Conservation (phyloP, 192 early-diverging fungal genomes). For the Backusella tuberculispora region DNA sequence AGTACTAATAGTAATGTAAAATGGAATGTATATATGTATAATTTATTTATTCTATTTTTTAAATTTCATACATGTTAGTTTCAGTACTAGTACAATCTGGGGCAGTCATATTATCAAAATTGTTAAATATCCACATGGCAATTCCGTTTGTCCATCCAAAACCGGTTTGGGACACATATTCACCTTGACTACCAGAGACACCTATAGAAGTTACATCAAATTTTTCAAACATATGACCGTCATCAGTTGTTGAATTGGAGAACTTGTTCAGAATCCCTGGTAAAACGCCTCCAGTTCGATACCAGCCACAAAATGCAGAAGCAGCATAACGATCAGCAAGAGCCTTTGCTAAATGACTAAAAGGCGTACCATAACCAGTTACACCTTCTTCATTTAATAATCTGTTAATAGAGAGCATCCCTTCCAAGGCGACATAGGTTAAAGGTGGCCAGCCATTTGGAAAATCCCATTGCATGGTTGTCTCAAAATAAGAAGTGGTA, state of each 20-base stretch:
- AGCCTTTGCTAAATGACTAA: neutral
- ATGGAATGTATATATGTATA: no score
- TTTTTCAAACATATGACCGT: constrained; percentile 80
- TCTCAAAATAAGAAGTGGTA: constrained; percentile 58
- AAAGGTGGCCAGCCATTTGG: constrained; percentile 75
- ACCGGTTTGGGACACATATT: constrained; percentile 70
- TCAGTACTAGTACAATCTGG: constrained; percentile 33
- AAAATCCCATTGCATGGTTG: constrained; percentile 75
- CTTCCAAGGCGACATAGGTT: constrained; percentile 60
- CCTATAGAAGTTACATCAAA: constrained; percentile 58
- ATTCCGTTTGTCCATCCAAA: constrained; percentile 85
- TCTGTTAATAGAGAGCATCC: constrained; percentile 39
- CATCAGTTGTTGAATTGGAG: constrained; percentile 44
- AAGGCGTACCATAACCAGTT: constrained; percentile 3
- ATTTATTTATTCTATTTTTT: neutral
- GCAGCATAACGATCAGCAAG: constrained; percentile 58
- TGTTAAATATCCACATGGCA: constrained; percentile 61
- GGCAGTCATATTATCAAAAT: constrained; percentile 33
- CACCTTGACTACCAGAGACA: constrained; percentile 61
- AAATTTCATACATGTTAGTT: neutral
- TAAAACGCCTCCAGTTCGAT: constrained; percentile 65
- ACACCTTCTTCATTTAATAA: constrained; percentile 1
- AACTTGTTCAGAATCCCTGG: constrained; percentile 48
- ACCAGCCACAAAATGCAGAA: constrained; percentile 71
- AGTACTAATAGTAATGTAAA: no score